Evolutionary conservation across 2,329 filamentous ascomycete genomes (phyloP).

Genomic region (Fonsecaea multimorphosa): DNA sequence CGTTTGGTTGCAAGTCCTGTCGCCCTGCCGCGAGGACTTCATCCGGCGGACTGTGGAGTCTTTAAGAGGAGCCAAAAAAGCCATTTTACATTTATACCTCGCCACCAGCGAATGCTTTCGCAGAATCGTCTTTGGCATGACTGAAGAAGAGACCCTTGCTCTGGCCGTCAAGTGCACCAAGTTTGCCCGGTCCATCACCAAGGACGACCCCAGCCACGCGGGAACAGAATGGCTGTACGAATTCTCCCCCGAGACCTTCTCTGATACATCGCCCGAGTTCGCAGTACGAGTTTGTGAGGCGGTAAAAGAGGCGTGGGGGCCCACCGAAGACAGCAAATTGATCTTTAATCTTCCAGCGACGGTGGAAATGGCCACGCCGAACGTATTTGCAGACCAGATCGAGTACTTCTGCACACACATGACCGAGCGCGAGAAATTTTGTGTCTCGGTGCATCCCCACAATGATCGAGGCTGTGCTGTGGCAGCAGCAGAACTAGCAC

Average conservation of each 20-base stretch:
- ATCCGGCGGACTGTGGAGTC: slow-evolving; percentile 89
- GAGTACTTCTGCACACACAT: slow-evolving; percentile 93
- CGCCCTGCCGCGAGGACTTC: slow-evolving; percentile 88
- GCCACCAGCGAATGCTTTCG: slow-evolving; percentile 97
- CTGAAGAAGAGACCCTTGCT: slow-evolving; percentile 78
- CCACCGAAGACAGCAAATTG: slow-evolving; percentile 74
- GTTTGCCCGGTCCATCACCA: slow-evolving; percentile 87
- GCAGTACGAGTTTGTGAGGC: slow-evolving; percentile 84
- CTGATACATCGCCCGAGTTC: slow-evolving; percentile 84
- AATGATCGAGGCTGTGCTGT: slow-evolving; percentile 92
- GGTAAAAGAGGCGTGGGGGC: slow-evolving; percentile 92
- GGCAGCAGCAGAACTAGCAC: slow-evolving; percentile 86
- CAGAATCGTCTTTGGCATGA: slow-evolving; percentile 85
- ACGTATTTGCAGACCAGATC: slow-evolving; percentile 94
- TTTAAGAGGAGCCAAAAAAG: slow-evolving; percentile 87
- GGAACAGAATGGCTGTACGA: slow-evolving; percentile 63
- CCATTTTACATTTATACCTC: slow-evolving; percentile 92
- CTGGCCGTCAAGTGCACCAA: slow-evolving; percentile 85
- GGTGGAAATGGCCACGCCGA: slow-evolving; percentile 92
- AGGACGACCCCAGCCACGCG: slow-evolving; percentile 67
- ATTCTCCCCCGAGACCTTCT: slow-evolving; percentile 71
- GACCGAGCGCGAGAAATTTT: slow-evolving; percentile 81
- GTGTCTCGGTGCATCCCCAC: slow-evolving; percentile 89
- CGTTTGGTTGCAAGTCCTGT: slow-evolving; percentile 89
- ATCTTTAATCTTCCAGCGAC: slow-evolving; percentile 98